Percentiles rank a stretch among this genome's conserved stretches.
Conservation (phyloP, 2,329 filamentous ascomycete genomes). For the Fusarium lateritium region DNA sequence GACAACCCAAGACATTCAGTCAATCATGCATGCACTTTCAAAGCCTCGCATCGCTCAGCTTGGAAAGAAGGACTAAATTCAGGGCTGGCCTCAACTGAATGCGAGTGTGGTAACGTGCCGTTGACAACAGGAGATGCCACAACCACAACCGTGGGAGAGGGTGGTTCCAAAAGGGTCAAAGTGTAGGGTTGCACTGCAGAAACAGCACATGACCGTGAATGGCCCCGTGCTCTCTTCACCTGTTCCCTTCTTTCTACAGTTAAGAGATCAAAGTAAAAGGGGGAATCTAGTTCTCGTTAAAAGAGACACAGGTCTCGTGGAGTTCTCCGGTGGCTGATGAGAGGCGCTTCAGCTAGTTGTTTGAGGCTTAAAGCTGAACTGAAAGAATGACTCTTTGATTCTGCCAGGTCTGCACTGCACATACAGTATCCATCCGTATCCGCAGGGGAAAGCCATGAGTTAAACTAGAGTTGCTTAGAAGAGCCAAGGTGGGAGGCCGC, state of each 20-base stretch:
- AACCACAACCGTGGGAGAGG: constrained; percentile 21
- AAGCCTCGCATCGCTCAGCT: constrained; percentile 15
- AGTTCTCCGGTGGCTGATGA: constrained; percentile 24
- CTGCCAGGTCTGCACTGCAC: not conserved
- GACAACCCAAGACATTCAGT: not conserved
- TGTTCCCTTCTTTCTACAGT: not conserved
- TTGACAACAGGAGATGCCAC: constrained; percentile 7
- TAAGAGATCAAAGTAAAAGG: not conserved
- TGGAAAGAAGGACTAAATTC: not conserved
- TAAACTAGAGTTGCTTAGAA: not conserved
- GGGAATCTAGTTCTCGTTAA: not conserved
- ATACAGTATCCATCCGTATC: constrained; percentile 6
- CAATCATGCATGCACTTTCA: constrained; percentile 16
- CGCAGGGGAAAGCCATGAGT: not conserved
- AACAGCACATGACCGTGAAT: constrained; percentile 15
- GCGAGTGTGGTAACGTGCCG: constrained; percentile 19
- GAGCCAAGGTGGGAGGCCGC: constrained; percentile 18
- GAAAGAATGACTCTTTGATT: not conserved
- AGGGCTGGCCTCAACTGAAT: constrained; percentile 20
- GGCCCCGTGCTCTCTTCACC: constrained; percentile 1
- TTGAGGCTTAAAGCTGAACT: constrained; percentile 20
- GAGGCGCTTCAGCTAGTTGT: constrained; percentile 20
- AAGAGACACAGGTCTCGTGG: constrained; percentile 2
- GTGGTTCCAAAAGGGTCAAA: constrained; percentile 1
- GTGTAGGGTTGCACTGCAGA: constrained; percentile 38